These are phyloP conservation scores for Xerocomus potaroensis DNA, from an alignment of 768 basidiomycete genomes.

Conservation along the genomic window DNA sequence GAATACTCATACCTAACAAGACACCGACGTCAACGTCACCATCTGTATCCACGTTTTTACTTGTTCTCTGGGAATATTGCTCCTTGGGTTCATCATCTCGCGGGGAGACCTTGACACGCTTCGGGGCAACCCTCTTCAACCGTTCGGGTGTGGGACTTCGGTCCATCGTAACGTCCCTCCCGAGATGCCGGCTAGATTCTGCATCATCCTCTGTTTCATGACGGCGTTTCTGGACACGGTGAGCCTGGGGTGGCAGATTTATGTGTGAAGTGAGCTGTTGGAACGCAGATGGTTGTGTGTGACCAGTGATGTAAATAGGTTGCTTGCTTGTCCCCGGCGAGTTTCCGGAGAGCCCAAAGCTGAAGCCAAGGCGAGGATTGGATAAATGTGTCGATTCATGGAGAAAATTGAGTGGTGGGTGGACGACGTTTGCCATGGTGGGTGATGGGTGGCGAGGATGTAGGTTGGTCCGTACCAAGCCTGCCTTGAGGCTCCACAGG, in stretches of 20 bases:
- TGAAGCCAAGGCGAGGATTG: conserved; percentile 66
- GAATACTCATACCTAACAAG: conserved; percentile 57
- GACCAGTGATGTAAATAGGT: conserved; percentile 36
- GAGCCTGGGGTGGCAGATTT: conserved; percentile 35
- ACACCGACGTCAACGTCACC: conserved; percentile 70
- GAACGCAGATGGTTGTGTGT: conserved; percentile 43
- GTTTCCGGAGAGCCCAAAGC: conserved; percentile 55
- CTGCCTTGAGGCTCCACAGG: conserved; percentile 12
- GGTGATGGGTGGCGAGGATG: conserved; percentile 16
- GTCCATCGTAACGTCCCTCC: conserved; percentile 73
- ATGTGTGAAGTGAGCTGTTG: conserved; percentile 53
- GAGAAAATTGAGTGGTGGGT: conserved; percentile 62
- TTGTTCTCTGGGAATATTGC: conserved; percentile 44
- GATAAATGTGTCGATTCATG: conserved; percentile 55
- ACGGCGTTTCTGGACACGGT: conserved; percentile 58
- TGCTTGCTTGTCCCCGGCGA: conserved; percentile 48
- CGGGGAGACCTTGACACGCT: conserved; percentile 44
- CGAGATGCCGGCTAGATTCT: conserved; percentile 33
- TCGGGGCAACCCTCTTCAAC: conserved; percentile 63
- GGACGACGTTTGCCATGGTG: conserved; percentile 70
- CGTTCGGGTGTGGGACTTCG: conserved; percentile 82
- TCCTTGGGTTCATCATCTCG: conserved; percentile 35
- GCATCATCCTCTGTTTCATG: conserved; percentile 67
- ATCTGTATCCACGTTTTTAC: conserved; percentile 37
- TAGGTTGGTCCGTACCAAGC: conserved; percentile 11